Conservation (phyloP, 208 protist species). For the Trypanosoma theileri region DNA sequence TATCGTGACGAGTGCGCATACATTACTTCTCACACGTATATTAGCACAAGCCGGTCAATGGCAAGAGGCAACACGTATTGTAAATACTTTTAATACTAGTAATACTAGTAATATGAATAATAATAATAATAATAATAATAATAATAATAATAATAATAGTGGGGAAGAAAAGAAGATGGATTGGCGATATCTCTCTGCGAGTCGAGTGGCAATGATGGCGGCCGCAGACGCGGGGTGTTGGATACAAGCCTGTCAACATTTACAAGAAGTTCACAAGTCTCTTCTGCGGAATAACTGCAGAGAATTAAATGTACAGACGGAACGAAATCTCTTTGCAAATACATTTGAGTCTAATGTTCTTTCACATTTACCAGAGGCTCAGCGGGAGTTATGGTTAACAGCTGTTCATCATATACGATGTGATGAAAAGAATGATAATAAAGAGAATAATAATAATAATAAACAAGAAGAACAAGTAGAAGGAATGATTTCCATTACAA, state of each 20-base stretch:
- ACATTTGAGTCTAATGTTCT: constrained; percentile 5
- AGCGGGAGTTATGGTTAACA: background rate
- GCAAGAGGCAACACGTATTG: constrained; percentile 11
- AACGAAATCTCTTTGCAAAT: background rate
- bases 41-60: constrained; percentile 15
- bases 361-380: background rate
- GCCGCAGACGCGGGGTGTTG: constrained; percentile 5
- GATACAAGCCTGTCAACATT: constrained; percentile 10
- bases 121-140: background rate
- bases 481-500: background rate
- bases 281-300: background rate
- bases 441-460: background rate
- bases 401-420: background rate
- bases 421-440: background rate
- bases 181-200: constrained; percentile 1
- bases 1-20: constrained; percentile 1
- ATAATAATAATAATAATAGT: background rate
- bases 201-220: constrained; percentile 19
- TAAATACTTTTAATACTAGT: background rate
- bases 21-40: constrained; percentile 15
- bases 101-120: background rate
- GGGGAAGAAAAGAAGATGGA: background rate
- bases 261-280: background rate
- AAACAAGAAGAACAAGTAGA: background rate
- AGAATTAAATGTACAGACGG: background rate